phyloP scores from a whole-genome alignment of 768 basidiomycete genomes.

The Tylopilus intermedius region DNA sequence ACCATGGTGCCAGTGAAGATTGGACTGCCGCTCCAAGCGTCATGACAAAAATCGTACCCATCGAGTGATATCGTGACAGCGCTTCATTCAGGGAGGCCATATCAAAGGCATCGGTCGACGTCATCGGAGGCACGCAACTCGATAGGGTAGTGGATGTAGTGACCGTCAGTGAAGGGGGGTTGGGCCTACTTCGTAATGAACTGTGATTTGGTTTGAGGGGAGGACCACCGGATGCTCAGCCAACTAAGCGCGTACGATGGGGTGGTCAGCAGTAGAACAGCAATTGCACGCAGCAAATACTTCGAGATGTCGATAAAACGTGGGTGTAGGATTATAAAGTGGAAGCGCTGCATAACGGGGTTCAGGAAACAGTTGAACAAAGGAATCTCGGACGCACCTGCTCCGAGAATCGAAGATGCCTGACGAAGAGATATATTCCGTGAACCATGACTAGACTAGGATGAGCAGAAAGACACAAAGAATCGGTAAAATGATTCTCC shows the following conservation, averaged over 20 bases:
- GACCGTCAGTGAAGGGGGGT: slow-evolving; percentile 12
- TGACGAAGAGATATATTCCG: slow-evolving; percentile 35
- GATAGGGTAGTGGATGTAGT: slow-evolving; percentile 8
- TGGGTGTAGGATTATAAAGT: slow-evolving; percentile 46
- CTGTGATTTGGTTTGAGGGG: slow-evolving; percentile 14
- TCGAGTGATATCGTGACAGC: slow-evolving; percentile 24
- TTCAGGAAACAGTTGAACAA: background rate
- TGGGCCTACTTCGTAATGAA: slow-evolving; percentile 6
- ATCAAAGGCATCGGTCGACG: slow-evolving; percentile 20
- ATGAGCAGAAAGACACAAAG: slow-evolving; percentile 1
- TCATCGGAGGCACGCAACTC: background rate
- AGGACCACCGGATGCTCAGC: slow-evolving; percentile 24
- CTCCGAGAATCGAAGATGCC: slow-evolving; percentile 38
- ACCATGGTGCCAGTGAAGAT: background rate
- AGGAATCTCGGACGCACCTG: slow-evolving; percentile 31
- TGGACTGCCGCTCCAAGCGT: background rate
- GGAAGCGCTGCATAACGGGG: slow-evolving; percentile 38
- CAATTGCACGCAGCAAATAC: slow-evolving; percentile 41
- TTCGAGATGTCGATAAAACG: slow-evolving; percentile 45
- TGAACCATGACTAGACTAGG: slow-evolving; percentile 42
- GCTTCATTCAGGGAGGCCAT: slow-evolving; percentile 22
- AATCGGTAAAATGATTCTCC: background rate
- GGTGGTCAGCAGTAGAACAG: slow-evolving; percentile 36
- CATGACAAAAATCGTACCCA: slow-evolving; percentile 1
- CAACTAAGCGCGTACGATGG: slow-evolving; percentile 37